Evolutionary conservation across 257 asterid genomes (phyloP), one percentile per base, ranked within the genome.

Genomic region (Fraxinus anomala): DNA sequence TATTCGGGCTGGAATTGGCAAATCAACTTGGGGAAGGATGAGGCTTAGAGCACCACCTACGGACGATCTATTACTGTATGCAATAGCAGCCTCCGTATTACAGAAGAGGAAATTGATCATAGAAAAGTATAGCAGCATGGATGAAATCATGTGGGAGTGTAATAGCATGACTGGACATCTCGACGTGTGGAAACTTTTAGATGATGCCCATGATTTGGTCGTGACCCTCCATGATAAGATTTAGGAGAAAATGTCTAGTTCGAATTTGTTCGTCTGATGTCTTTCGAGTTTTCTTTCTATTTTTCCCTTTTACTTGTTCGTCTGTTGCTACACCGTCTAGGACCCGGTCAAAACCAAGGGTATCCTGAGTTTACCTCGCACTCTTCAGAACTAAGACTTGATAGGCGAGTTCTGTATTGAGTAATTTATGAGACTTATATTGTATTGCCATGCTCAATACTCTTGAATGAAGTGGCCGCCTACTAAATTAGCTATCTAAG

Each of bases 151-250:
- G 89, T 84, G 80, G 88, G 97, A 92, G 39, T 94, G 97, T 87
- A 87, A 92, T 78, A 86, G 93, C 84, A 89, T 94, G 97, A 89
- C 97, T 4, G 98, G 98, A 19, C 86, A 84, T 76, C 80, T 94
- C 21, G 96, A 94, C 11, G 96, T 92, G 16, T 94, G 98, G 97
- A 92, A 86, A 80, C 94, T 94, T 76, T 61, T 94, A 39, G 97
- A 92, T 30, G 98, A 91, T 33, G 98, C 98, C 2, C 97, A 90
- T 72, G 93, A 93, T 79, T 86, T 93, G 91, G 96, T 93, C 31
- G 94, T 89, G 30, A 89, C 91, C 17, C 91, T 93, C 40, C 95
- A 92, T 54, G 92, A 90, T 77, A 93, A 89, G 92, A 89, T 93
- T 34, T 89, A 91, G 87, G 73, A 63, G 68, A 13, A 12, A 69